These are phyloP conservation scores for Eragrostis curvula DNA, from an alignment of 176 grass and related monocot genomes.

Conservation along the genomic window DNA sequence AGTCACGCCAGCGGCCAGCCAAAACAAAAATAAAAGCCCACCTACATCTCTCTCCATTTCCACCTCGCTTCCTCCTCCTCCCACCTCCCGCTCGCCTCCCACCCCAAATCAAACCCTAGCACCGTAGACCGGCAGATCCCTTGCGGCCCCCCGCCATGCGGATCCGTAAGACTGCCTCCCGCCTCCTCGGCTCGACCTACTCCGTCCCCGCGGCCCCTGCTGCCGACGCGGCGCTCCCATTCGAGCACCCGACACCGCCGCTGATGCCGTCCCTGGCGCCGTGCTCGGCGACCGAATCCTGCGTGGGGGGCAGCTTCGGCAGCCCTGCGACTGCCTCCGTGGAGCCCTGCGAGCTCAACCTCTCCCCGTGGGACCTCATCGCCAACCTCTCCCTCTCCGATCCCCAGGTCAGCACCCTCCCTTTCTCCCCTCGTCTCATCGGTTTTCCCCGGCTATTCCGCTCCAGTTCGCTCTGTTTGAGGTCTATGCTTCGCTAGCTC, in stretches of 20 bases:
- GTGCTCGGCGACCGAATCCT: neutral
- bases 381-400: conserved; percentile 32
- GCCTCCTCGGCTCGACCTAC: conserved; percentile 38
- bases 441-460: neutral
- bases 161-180: conserved; percentile 50
- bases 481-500: neutral
- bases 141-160: conserved; percentile 25
- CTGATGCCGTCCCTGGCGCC: neutral
- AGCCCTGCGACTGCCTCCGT: neutral
- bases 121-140: conserved; percentile 23
- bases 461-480: neutral
- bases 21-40: neutral
- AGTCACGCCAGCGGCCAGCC: too few species aligned
- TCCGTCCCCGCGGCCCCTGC: neutral
- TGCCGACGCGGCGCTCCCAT: neutral
- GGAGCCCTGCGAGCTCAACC: conserved; percentile 35
- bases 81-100: neutral
- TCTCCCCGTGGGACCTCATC: conserved; percentile 48
- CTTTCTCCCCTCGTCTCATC: neutral
- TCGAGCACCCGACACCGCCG: neutral
- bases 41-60: too few species aligned
- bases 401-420: conserved; percentile 29
- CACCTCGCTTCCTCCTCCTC: neutral
- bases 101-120: conserved; percentile 41
- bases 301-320: too few species aligned